A percentile compares a stretch with the other conserved stretches of the same genome.
Conservation (phyloP, 768 basidiomycete species). For the Boletus eberwhitei region DNA sequence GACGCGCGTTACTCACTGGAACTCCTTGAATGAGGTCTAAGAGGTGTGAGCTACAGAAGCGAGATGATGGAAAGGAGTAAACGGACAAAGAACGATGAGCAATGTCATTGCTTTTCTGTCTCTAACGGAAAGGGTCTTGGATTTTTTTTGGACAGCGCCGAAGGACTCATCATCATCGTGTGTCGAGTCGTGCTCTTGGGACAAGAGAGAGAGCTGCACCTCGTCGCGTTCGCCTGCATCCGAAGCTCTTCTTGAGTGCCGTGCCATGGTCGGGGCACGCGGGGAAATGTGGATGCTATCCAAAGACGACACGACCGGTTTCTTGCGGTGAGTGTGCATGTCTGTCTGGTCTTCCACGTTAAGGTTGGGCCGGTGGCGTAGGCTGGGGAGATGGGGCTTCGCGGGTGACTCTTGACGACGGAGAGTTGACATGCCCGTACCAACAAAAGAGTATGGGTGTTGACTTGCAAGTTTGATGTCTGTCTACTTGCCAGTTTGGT, state of each 20-base stretch:
- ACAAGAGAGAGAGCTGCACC: conserved; percentile 58
- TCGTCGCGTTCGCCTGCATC: conserved; percentile 42
- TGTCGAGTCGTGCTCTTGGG: conserved; percentile 50
- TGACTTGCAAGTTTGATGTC: conserved; percentile 3
- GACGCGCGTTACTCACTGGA: conserved; percentile 56
- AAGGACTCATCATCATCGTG: conserved; percentile 37
- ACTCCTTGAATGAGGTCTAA: conserved; percentile 83
- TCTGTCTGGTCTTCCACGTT: conserved; percentile 39
- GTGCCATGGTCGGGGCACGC: conserved; percentile 42
- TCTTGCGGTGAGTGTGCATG: conserved; percentile 36
- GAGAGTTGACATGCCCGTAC: conserved; percentile 22
- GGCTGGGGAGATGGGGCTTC: conserved; percentile 25
- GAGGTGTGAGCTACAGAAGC: conserved; percentile 15
- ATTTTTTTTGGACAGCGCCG: conserved; percentile 30
- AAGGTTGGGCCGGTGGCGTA: conserved; percentile 29
- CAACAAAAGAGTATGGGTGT: neutral
- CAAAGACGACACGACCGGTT: conserved; percentile 56
- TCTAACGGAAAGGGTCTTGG: conserved; percentile 59
- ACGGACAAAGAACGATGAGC: conserved; percentile 84
- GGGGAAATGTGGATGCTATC: conserved; percentile 58
- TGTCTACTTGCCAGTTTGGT: conserved; percentile 5
- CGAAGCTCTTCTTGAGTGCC: conserved; percentile 31
- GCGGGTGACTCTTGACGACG: conserved; percentile 26
- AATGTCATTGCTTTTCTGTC: conserved; percentile 86
- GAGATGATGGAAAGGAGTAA: conserved; percentile 1